Evolutionary conservation across 768 basidiomycete species (phyloP).

Genomic region (Mrakia frigida): DNA sequence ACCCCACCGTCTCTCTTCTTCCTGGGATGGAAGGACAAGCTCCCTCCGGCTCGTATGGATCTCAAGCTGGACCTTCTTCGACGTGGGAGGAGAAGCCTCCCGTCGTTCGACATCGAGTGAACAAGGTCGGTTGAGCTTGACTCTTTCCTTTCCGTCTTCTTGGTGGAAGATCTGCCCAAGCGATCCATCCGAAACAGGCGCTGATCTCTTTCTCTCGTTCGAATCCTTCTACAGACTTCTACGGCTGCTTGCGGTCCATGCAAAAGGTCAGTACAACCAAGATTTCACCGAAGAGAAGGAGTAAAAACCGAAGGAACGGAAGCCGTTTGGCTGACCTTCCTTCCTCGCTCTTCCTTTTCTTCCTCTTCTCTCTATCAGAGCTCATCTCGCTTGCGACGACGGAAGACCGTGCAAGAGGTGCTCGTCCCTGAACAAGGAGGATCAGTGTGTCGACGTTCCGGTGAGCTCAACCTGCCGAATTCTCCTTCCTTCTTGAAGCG

Average conservation of each 20-base stretch:
- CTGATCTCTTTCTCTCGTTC: neutral
- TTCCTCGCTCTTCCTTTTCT: neutral
- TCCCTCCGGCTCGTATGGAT: neutral
- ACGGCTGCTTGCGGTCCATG: conserved; percentile 6
- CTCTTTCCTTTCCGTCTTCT: neutral
- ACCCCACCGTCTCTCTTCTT: neutral
- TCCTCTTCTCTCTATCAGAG: neutral
- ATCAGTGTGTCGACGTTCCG: conserved; percentile 7
- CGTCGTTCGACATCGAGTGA: neutral
- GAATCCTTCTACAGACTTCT: neutral
- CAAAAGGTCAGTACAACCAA: neutral
- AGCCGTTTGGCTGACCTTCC: neutral
- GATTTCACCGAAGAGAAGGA: neutral
- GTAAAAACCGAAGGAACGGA: neutral
- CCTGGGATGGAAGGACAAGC: conserved; percentile 6
- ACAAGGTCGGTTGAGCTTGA: neutral
- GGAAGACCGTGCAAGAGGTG: conserved; percentile 19
- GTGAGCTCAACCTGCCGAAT: neutral
- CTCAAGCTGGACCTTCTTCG: neutral
- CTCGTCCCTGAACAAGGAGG: neutral
- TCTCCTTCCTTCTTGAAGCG: no score
- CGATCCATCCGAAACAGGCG: neutral
- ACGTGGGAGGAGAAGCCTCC: neutral
- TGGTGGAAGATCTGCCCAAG: neutral
- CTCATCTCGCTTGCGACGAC: conserved; percentile 21